Evolutionary conservation across 164 flowering plant species (phyloP).

Genomic region (Stephania japonica): DNA sequence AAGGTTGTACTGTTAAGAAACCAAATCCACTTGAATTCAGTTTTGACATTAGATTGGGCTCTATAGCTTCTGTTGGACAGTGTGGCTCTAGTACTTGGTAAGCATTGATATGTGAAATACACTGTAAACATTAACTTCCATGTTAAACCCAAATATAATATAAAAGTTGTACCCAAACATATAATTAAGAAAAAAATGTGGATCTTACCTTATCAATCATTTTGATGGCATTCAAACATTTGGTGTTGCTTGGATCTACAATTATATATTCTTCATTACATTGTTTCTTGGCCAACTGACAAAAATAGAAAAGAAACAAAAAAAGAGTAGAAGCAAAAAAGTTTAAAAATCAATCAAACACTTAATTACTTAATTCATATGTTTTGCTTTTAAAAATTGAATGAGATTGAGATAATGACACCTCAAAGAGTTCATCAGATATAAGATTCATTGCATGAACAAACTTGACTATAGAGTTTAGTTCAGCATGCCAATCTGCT

Average conservation of each 20-base stretch:
- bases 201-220: slow-evolving; percentile 12
- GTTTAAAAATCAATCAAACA: background rate
- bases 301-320: background rate
- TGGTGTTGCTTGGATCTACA: background rate
- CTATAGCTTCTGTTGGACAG: background rate
- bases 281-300: slow-evolving; percentile 4
- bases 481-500: slow-evolving; percentile 9
- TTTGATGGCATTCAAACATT: slow-evolving; percentile 18
- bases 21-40: background rate
- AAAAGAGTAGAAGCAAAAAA: too few species aligned
- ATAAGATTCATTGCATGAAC: slow-evolving; percentile 20
- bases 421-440: slow-evolving; percentile 24
- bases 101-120: background rate
- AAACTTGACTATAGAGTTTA: slow-evolving; percentile 7
- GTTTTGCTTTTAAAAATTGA: background rate
- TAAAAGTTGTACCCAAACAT: background rate
- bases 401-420: background rate
- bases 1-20: background rate
- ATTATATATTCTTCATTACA: slow-evolving; percentile 2
- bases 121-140: background rate
- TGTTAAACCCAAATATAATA: background rate
- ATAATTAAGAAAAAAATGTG: background rate
- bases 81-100: slow-evolving; percentile 3
- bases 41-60: background rate
- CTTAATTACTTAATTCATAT: too few species aligned